Evolutionary conservation across 768 basidiomycete genomes (phyloP), one percentile per base, ranked within the genome.

Genomic region (Galerina sulciceps): DNA sequence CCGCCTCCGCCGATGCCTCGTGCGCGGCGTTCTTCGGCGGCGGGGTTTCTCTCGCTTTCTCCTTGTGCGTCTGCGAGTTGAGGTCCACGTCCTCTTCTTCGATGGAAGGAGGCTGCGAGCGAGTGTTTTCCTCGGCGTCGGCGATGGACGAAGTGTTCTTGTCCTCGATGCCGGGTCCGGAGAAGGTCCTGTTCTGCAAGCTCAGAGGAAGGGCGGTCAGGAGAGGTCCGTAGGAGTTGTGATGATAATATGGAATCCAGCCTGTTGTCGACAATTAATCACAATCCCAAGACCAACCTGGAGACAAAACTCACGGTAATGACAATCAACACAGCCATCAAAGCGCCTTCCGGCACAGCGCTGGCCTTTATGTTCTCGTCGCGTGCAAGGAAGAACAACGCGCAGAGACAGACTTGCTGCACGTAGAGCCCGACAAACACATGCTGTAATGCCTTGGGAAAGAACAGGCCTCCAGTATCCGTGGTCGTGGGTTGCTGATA

Each of bases 391-490:
- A 99, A 98, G 84, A 99, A 97, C 60, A 98, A 75, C 3, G 91
- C 92, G 34, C 84, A 82, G 36, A 97, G 77, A 70, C 91, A 94
- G 48, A 98, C 67, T 64, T 97, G 89, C 71, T 96, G 85, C 44
- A 99, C 81, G 70, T 99, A 99, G 70, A 99, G 66, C 3, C 96
- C 97, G 18, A 95, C 93, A 63, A 99, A 98, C 31, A 96, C 69
- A 68, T 99, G 97, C 48, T 92, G 87, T 23, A 99, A 85, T 4
- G 97, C 96, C 73, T 89, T 92, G 20, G 96, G 96, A 82, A 94
- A 99, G 81, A 97, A 99, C 48, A 93, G 70, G 0, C 97, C 97
- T 37, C 96, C 96, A 0, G 94, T 96, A 55, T 97, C 95, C 49
- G 77, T 77, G 4, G 81, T 74, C 0, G 81, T 69, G 3, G 88